Evolutionary conservation across 768 basidiomycete genomes (phyloP), one percentile per base, ranked within the genome.

Genomic region (Neoboletus subvelutipes): DNA sequence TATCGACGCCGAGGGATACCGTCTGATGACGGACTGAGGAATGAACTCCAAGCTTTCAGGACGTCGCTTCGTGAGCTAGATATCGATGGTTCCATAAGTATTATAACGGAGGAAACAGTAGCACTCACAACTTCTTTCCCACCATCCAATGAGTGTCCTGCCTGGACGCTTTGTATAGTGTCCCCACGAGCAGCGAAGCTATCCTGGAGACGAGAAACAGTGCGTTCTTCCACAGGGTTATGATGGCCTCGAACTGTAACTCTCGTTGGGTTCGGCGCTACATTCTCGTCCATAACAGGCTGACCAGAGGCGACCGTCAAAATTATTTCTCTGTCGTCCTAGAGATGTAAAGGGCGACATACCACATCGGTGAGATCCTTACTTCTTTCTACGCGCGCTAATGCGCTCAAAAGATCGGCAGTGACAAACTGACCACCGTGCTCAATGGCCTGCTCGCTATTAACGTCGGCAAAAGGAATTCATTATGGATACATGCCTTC

Each of bases 1-100:
- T 22, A 22, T 50, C 13, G 56, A 24, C 0, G 41, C 54, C 2
- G 63, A 59, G 3, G 68, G 68, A 52, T 63, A 54, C 39, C 66
- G 68, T 34, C 61, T 57, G 22, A 68, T 48, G 34, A 70, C 68
- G 2, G 67, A 70, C 24, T 65, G 68, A 24, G 67, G 67, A 49
- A 68, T 46, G 46, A 70, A 68, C 9, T 54, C 52, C 43, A 68
- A 50, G 29, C 68, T 58, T 40, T 65, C 63, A 24, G 66, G 67
- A 20, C 61, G 67, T 51, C 12, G 41, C 11, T 55, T 56, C 5
- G 29, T 6, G 26, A 33, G 26, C 63, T 63, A 45, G 24, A 50
- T 39, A 36, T 52, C 18, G 10, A 45, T 34, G 0, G 18, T 47
- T 24, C n/a, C n/a, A 28, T 45, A 12, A 42, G 43, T 26, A 26